Evolutionary conservation across 208 protist genomes (phyloP).

Genomic region (Trypanosoma boissoni): DNA sequence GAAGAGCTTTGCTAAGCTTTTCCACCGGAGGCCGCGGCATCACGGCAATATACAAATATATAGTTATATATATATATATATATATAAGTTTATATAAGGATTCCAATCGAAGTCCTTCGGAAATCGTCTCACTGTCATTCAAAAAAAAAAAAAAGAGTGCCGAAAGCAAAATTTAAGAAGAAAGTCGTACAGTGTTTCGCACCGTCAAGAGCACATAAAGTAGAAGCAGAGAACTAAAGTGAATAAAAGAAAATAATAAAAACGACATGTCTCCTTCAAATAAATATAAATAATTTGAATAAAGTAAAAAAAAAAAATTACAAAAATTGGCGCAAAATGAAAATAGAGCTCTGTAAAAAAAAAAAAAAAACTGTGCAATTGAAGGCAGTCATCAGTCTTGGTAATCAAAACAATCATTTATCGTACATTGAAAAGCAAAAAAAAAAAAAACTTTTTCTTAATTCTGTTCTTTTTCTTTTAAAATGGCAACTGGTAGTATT

Average conservation of each 20-base stretch:
- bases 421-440: too few relatives aligned
- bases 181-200: neutral
- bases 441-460: too few relatives aligned
- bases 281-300: slow-evolving; percentile 21
- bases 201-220: neutral
- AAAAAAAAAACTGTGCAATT: too few relatives aligned
- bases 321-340: too few relatives aligned
- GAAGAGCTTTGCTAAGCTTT: slow-evolving; percentile 32
- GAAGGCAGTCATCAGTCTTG: too few relatives aligned
- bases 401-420: too few relatives aligned
- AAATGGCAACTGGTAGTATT: too few relatives aligned
- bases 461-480: too few relatives aligned
- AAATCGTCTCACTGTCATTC: neutral
- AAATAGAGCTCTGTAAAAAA: too few relatives aligned
- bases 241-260: slow-evolving; percentile 4
- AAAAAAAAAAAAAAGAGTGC: neutral
- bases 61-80: slow-evolving; percentile 7
- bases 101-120: too few relatives aligned
- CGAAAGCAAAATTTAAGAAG: slow-evolving; percentile 13
- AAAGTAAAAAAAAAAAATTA: too few relatives aligned
- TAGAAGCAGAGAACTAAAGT: neutral
- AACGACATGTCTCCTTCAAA: slow-evolving; percentile 4
- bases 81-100: slow-evolving; percentile 3
- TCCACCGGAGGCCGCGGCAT: slow-evolving; percentile 24
- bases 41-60: neutral